These are phyloP conservation scores for Diaporthe vexans DNA, from an alignment of 2,329 filamentous ascomycete genomes.

Conservation along the genomic window DNA sequence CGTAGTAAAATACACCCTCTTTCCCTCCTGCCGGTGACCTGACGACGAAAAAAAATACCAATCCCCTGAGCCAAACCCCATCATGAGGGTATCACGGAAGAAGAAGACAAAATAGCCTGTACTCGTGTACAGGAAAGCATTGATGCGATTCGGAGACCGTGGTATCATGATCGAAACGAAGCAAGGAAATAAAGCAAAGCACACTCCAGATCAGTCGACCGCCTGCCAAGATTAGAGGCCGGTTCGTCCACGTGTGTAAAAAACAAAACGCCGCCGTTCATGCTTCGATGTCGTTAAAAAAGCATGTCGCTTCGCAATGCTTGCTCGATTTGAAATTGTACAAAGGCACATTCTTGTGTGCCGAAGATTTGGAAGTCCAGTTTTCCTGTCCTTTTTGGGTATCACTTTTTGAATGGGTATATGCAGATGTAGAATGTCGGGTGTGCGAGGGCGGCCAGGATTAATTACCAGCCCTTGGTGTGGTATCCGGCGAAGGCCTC, in stretches of 20 bases:
- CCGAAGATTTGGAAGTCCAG: slow-evolving; percentile 32
- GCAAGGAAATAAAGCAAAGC: slow-evolving; percentile 16
- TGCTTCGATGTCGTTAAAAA: slow-evolving; percentile 38
- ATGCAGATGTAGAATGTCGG: slow-evolving; percentile 26
- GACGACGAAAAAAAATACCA: slow-evolving; percentile 22
- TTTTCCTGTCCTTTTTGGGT: slow-evolving; percentile 40
- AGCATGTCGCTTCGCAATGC: slow-evolving; percentile 40
- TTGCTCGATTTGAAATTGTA: slow-evolving; percentile 38
- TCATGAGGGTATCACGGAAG: slow-evolving; percentile 37
- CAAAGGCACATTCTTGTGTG: slow-evolving; percentile 38
- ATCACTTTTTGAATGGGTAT: slow-evolving; percentile 40
- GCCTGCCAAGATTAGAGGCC: slow-evolving; percentile 30
- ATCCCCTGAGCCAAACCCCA: slow-evolving; percentile 25
- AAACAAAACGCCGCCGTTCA: slow-evolving; percentile 39
- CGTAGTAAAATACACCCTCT: slow-evolving; percentile 28
- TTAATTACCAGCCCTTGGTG: slow-evolving; percentile 82
- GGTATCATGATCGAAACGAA: slow-evolving; percentile 39
- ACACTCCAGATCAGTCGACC: slow-evolving; percentile 16
- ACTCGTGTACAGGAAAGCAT: slow-evolving; percentile 16
- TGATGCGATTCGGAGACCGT: slow-evolving; percentile 38
- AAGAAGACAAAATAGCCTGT: slow-evolving; percentile 23
- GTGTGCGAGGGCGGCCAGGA: slow-evolving; percentile 2
- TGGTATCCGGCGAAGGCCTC: slow-evolving; percentile 86
- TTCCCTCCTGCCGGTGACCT: slow-evolving; percentile 10
- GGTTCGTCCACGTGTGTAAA: slow-evolving; percentile 16